Percentiles rank a stretch among this genome's conserved stretches.
Conservation (phyloP, 331 rosid genomes). For the Rhamnella rubrinervis region DNA sequence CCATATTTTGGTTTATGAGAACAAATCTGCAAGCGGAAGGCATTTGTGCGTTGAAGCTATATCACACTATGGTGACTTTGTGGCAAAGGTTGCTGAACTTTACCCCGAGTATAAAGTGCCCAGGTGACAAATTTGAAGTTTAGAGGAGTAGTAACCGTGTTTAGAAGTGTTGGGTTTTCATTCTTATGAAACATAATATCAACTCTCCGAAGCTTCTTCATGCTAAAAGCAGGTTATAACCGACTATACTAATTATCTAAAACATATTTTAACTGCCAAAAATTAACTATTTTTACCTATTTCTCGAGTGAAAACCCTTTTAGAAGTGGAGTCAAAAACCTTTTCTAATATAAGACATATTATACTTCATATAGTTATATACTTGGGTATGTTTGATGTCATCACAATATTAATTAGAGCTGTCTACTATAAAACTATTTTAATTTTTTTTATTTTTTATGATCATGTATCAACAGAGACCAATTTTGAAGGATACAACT, state of each 20-base stretch:
- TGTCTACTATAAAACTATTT: background rate
- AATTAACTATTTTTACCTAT: no score
- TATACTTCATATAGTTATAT: background rate
- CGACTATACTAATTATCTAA: background rate
- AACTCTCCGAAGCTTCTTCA: background rate
- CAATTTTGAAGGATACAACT: background rate
- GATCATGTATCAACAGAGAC: background rate
- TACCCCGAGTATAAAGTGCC: constrained; percentile 75
- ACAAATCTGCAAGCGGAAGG: constrained; percentile 81
- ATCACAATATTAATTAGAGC: background rate
- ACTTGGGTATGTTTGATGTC: background rate
- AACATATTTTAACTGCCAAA: background rate
- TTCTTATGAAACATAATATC: background rate
- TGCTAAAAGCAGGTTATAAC: background rate
- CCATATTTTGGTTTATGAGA: constrained; percentile 82
- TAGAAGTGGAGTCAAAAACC: background rate
- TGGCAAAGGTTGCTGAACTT: constrained; percentile 66
- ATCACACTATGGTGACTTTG: constrained; percentile 79
- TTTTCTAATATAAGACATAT: background rate
- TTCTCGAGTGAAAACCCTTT: no score
- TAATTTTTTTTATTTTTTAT: background rate
- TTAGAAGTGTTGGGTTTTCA: background rate
- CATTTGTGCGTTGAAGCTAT: constrained; percentile 75
- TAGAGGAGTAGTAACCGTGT: background rate
- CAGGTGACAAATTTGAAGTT: constrained; percentile 40